phyloP scores from a whole-genome alignment of 345 rosid species.

The Populus simonii region DNA sequence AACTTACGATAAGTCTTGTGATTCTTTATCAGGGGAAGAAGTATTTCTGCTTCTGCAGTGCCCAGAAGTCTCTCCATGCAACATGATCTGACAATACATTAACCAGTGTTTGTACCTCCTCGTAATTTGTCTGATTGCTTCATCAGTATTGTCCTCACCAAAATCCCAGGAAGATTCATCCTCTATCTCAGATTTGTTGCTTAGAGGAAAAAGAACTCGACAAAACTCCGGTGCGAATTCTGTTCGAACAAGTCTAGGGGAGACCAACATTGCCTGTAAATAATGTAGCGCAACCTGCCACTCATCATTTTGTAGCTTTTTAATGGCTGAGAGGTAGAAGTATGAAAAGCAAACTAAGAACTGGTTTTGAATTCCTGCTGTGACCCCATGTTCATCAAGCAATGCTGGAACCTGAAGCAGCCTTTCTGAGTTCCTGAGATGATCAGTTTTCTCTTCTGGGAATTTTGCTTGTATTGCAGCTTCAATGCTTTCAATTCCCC shows the following conservation, averaged over 20 bases:
- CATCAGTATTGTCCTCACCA: slow-evolving; percentile 16
- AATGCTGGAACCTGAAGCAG: slow-evolving; percentile 89
- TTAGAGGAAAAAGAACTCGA: slow-evolving; percentile 38
- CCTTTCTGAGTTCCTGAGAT: slow-evolving; percentile 54
- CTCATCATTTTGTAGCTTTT: slow-evolving; percentile 58
- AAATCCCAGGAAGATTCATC: slow-evolving; percentile 6
- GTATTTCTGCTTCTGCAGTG: slow-evolving; percentile 20
- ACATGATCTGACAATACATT: slow-evolving; percentile 71
- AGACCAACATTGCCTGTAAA: slow-evolving; percentile 60
- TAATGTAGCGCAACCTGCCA: slow-evolving; percentile 70
- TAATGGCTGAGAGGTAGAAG: slow-evolving; percentile 36
- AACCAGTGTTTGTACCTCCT: slow-evolving; percentile 62
- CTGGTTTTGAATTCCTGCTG: slow-evolving; percentile 60
- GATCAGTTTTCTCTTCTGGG: slow-evolving; percentile 32
- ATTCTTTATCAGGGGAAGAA: slow-evolving; percentile 12
- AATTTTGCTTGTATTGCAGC: slow-evolving; percentile 41
- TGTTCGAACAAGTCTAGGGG: slow-evolving; percentile 42
- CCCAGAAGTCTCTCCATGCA: slow-evolving; percentile 42
- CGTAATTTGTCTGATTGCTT: slow-evolving; percentile 45
- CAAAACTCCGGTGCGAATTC: slow-evolving; percentile 55
- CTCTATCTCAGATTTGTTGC: slow-evolving; percentile 3
- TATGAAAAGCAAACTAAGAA: slow-evolving; percentile 24
- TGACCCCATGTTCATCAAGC: slow-evolving; percentile 65
- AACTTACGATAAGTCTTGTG: slow-evolving; percentile 28
- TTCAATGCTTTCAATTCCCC: slow-evolving; percentile 71